Conservation (phyloP, 805 yeast genomes). For the Nakazawaea peltata region DNA sequence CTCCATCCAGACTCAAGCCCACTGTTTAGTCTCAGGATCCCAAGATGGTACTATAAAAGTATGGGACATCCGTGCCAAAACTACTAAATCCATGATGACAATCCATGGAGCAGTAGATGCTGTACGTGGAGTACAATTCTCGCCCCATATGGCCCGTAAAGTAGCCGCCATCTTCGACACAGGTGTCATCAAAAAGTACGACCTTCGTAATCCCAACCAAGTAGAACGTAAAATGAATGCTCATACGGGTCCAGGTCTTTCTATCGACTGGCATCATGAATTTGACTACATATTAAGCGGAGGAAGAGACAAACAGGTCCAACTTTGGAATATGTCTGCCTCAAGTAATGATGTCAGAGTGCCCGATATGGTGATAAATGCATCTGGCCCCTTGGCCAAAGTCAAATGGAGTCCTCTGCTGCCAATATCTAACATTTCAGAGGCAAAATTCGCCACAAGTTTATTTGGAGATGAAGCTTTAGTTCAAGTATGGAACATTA, state of each 20-base stretch:
- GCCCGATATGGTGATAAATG: constrained; percentile 67
- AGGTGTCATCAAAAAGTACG: constrained; percentile 84
- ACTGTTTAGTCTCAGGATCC: constrained; percentile 51
- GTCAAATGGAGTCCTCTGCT: constrained; percentile 59
- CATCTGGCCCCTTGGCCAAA: constrained; percentile 74
- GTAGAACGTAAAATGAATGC: constrained; percentile 74
- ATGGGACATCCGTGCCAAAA: constrained; percentile 58
- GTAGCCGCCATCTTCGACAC: constrained; percentile 82
- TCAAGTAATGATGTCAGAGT: constrained; percentile 26
- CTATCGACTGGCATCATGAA: constrained; percentile 84
- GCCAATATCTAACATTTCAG: constrained; percentile 31
- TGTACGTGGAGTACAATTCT: constrained; percentile 45
- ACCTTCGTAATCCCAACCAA: constrained; percentile 56
- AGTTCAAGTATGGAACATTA: constrained; percentile 61
- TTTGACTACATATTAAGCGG: constrained; percentile 80
- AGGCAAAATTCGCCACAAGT: constrained; percentile 67
- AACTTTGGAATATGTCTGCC: constrained; percentile 60
- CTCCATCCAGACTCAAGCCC: constrained; percentile 19
- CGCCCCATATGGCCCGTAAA: constrained; percentile 42
- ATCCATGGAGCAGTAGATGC: constrained; percentile 68
- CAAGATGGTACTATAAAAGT: constrained; percentile 74
- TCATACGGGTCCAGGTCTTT: constrained; percentile 85
- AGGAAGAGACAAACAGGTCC: constrained; percentile 81
- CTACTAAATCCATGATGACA: constrained; percentile 38
- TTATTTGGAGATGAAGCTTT: constrained; percentile 67